Conservation (phyloP, 768 basidiomycete genomes). For the Mycena leptocephala region DNA sequence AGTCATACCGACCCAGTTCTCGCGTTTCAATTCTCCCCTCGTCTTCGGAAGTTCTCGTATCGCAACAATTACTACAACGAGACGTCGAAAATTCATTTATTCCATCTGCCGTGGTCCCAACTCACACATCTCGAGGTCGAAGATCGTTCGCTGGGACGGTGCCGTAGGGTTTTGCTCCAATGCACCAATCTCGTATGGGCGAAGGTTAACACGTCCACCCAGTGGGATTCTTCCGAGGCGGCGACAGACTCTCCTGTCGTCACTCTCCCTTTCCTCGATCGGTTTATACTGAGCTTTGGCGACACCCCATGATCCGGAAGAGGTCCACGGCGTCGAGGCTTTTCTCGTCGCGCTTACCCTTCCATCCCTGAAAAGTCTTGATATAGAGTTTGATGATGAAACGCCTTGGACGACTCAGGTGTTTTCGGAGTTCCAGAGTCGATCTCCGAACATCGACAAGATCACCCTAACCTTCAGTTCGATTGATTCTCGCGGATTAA, state of each 20-base stretch:
- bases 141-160: background rate
- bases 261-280: background rate
- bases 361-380: background rate
- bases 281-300: background rate
- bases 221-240: background rate
- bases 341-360: slow-evolving; percentile 10
- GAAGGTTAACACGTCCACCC: background rate
- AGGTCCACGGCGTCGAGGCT: background rate
- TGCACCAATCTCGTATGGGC: slow-evolving; percentile 1
- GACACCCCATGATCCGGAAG: background rate
- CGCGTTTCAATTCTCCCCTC: slow-evolving; percentile 7
- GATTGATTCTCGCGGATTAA: background rate
- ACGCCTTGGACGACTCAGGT: background rate
- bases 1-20: background rate
- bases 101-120: slow-evolving; percentile 18
- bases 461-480: background rate
- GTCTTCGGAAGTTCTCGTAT: background rate
- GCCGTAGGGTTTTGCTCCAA: background rate
- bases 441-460: background rate
- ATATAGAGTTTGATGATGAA: background rate
- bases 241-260: background rate
- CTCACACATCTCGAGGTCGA: background rate
- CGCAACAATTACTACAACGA: too few species aligned
- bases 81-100: background rate
- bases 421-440: background rate